Evolutionary conservation across 192 early-diverging fungal genomes (phyloP).

Genomic region (Coemansia sp.): DNA sequence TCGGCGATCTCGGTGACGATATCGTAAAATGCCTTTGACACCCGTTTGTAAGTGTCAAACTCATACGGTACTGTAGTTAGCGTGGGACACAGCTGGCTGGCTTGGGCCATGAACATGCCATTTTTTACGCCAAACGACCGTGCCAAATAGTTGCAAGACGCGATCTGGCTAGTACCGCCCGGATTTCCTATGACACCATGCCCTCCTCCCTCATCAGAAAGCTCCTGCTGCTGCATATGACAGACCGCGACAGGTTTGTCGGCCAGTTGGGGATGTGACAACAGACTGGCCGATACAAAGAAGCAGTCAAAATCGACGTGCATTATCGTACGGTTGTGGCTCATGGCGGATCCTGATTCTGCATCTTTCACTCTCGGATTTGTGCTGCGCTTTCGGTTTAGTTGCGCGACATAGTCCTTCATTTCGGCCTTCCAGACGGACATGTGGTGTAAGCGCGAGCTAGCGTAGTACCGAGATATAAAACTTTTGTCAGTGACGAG

Average conservation of each 20-base stretch:
- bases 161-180: conserved; percentile 63
- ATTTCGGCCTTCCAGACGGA: conserved; percentile 84
- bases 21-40: conserved; percentile 68
- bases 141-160: conserved; percentile 88
- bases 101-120: conserved; percentile 77
- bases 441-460: conserved; percentile 77
- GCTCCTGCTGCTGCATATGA: conserved; percentile 54
- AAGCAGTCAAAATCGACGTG: conserved; percentile 97
- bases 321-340: conserved; percentile 56
- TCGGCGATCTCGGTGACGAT: conserved; percentile 68
- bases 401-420: conserved; percentile 57
- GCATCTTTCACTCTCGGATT: not conserved
- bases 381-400: conserved; percentile 13
- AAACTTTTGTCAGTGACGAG: conserved; percentile 57
- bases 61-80: conserved; percentile 71
- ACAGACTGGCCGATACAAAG: conserved; percentile 83
- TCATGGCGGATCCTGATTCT: not conserved
- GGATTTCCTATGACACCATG: not conserved
- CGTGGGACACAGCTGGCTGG: conserved; percentile 67
- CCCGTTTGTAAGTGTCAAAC: conserved; percentile 70
- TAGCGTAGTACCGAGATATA: conserved; percentile 64
- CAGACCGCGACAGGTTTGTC: conserved; percentile 73
- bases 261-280: conserved; percentile 66
- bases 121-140: conserved; percentile 75
- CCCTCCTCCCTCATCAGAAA: not conserved